Evolutionary conservation across 2,329 filamentous ascomycete species (phyloP), one percentile per base, ranked within the genome.

Genomic region (Aspergillus fumigatus): DNA sequence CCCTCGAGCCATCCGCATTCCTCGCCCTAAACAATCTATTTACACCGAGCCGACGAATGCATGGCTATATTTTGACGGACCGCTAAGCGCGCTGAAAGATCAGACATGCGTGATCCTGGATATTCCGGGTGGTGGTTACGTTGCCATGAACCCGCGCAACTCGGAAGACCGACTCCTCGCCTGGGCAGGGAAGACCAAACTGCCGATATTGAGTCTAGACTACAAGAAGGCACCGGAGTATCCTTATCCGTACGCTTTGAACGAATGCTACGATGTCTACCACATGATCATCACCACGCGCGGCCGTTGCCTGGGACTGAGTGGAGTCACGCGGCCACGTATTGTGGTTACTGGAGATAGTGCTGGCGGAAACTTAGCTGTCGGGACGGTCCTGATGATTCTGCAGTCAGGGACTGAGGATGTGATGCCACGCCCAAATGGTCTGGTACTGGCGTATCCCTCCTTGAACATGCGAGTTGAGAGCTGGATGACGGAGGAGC

Each of bases 401-500:
- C 82, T 97, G 29, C 91, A 97, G 72, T 87, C 86, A 14, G 83
- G 82, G 4, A 81, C 82, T 48, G 81, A 85, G 60, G 76, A 77
- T 21, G 78, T 85, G 2, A 79, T 96, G 5, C 88, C 92, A 0
- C 71, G 83, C 0, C 94, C 94, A 0, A 88, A 89, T 52, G 93
- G 92, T 0, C 75, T 97, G 7, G 81, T 97, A 0, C 80, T 96
- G 50, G 86, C 95, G 57, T 99, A 99, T 67, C 94, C 94, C 0
- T 87, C 88, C 0, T 77, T 99, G 57, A 94, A 97, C 67, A 92
- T 97, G 89, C 97, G 96, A 67, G 97, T 97, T 62, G 91, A 91
- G 40, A 97, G 92, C 73, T 99, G 94, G 94, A 97, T 99, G 92
- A 92, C 90, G 0, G 93, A 97, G 66, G 93, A 97, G 72, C 92